These are phyloP conservation scores for Yamadazyma mexicana DNA, from an alignment of 1,139 yeast species.

Conservation along the genomic window DNA sequence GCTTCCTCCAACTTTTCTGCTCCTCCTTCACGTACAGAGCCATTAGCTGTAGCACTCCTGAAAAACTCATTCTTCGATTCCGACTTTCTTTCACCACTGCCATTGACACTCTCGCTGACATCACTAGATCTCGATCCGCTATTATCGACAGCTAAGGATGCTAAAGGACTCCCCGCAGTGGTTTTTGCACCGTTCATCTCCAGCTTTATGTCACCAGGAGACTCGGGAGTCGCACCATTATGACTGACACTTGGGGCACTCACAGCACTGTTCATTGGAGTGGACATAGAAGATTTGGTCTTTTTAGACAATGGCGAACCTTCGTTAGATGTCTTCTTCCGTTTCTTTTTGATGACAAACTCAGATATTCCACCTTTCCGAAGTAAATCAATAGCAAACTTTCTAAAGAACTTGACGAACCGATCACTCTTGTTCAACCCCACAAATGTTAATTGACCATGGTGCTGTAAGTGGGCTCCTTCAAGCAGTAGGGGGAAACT, in stretches of 20 bases:
- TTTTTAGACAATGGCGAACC: conserved; percentile 12
- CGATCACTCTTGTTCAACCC: conserved; percentile 47
- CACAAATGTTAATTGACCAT: conserved; percentile 43
- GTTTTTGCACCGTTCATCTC: not conserved
- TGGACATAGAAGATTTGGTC: conserved; percentile 8
- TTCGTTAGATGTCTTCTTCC: conserved; percentile 9
- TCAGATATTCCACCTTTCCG: conserved; percentile 38
- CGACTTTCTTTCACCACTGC: not conserved
- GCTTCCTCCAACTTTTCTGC: not conserved
- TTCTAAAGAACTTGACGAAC: conserved; percentile 38
- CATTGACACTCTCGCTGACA: too few species aligned
- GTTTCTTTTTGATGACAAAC: conserved; percentile 22
- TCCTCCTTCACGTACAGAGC: not conserved
- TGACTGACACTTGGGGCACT: not conserved
- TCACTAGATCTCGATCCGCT: not conserved
- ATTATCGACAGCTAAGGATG: not conserved
- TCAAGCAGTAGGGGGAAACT: conserved; percentile 37
- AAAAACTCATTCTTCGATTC: not conserved
- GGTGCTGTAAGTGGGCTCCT: conserved; percentile 42
- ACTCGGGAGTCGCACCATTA: not conserved
- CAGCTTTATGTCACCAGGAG: conserved; percentile 1
- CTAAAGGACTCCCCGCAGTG: not conserved
- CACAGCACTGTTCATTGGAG: conserved; percentile 7
- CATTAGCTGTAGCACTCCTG: conserved; percentile 1
- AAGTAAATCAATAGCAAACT: conserved; percentile 36